Evolutionary conservation across 2,329 filamentous ascomycete genomes (phyloP), one percentile per base, ranked within the genome.

Genomic region (Diaporthe aspalathi): DNA sequence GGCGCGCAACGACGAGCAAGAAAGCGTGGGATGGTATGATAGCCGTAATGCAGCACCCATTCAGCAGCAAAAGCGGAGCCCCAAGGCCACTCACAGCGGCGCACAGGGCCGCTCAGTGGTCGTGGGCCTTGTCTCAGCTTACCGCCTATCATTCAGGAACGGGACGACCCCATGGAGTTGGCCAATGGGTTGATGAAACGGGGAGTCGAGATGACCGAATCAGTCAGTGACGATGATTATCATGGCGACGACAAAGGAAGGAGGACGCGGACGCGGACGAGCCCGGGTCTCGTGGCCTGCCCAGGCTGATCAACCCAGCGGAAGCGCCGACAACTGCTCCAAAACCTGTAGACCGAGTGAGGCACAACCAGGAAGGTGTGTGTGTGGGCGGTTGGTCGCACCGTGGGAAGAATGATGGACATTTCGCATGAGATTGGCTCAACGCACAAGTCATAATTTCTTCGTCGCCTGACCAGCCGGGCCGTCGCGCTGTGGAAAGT

Each of bases 101-200:
- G 45, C 54, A 47, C 53, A 68, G 43, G 53, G 67, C 53, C 67
- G 53, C 67, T 52, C 53, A 63, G 29, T 65, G 70, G 70, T 56
- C 56, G 54, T 49, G 50, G 68, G 16, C 70, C 66, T 67, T 63
- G 71, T 72, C 71, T 70, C 68, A 67, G 54, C 60, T 72, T 67
- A 69, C 71, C 71, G 71, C 68, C 22, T 56, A 70, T 72, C 68
- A 67, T 49, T 67, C 68, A 70, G 47, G 45, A 45, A 49, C 52
- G 62, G 62, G 45, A 47, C 35, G 60, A 35, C 60, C 60, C 29
- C 60, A 38, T 50, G 8, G 29, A 27, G 43, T 24, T 50, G 60
- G 60, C 45, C 60, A 65, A 47, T 35, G 60, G 60, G 60, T 24
- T 49, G 17, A 50, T 65, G 60, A 65, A 50, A 65, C 45, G n/a